phyloP scores from a whole-genome alignment of 139 green algal genomes.

The Closterium sp. region DNA sequence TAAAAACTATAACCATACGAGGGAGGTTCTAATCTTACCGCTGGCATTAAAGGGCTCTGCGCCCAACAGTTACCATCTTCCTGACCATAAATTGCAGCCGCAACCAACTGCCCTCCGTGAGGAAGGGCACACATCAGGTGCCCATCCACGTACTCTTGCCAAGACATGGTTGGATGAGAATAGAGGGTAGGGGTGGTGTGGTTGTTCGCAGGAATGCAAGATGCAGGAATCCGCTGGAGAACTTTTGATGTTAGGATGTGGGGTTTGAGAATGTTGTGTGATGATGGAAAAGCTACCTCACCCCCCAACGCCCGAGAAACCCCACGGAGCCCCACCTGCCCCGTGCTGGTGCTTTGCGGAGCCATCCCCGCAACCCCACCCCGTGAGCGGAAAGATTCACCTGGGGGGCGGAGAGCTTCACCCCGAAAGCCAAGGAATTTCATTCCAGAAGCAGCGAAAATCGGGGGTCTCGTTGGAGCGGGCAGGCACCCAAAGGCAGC shows the following conservation, averaged over 20 bases:
- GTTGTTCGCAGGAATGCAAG: background rate
- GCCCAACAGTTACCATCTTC: conserved; percentile 43
- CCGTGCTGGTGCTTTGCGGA: background rate
- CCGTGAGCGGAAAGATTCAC: background rate
- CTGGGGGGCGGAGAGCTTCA: background rate
- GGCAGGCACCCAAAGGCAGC: too few species aligned
- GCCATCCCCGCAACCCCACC: background rate
- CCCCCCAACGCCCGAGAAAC: too few species aligned
- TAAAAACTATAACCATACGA: conserved; percentile 5
- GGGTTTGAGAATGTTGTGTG: background rate
- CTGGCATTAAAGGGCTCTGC: conserved; percentile 44
- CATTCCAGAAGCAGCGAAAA: background rate
- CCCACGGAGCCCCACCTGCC: too few species aligned
- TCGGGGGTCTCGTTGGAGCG: background rate
- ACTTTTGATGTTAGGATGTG: background rate
- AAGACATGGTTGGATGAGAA: conserved; percentile 42
- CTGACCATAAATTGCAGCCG: conserved; percentile 41
- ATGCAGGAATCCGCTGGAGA: background rate
- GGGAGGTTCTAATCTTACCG: conserved; percentile 31
- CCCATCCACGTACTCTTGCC: conserved; percentile 53
- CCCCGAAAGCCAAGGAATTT: too few species aligned
- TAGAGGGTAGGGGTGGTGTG: background rate
- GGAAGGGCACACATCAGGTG: conserved; percentile 52
- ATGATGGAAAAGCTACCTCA: too few species aligned
- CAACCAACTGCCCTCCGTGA: background rate